Evolutionary conservation across 2,329 filamentous ascomycete species (phyloP).

Genomic region (Sphaerulina populicola): DNA sequence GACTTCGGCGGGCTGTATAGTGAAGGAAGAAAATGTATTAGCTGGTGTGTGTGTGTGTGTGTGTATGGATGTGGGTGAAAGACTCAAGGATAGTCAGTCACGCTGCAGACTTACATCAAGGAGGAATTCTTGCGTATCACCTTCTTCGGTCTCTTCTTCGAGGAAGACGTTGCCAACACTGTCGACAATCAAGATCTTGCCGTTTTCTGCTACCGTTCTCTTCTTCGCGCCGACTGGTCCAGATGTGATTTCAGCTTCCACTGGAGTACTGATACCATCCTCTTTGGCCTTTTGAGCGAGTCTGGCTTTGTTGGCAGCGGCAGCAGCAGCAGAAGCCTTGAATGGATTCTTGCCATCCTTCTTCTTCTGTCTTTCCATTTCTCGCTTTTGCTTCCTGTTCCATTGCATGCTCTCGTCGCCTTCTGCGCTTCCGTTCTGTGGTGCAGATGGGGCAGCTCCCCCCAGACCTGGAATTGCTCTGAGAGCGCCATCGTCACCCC

Average conservation of each 20-base stretch:
- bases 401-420: constrained; percentile 47
- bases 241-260: constrained; percentile 43
- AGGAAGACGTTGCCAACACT: constrained; percentile 85
- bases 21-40: constrained; percentile 3
- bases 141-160: constrained; percentile 85
- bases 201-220: constrained; percentile 85
- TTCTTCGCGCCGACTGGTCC: constrained; percentile 71
- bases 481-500: constrained; percentile 70
- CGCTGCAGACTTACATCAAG: constrained; percentile 62
- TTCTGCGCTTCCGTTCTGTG: constrained; percentile 34
- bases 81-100: not conserved
- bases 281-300: constrained; percentile 44
- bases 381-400: constrained; percentile 78
- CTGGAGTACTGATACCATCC: constrained; percentile 47
- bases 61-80: too few relatives aligned
- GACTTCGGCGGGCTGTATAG: constrained; percentile 64
- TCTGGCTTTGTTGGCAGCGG: constrained; percentile 43
- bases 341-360: constrained; percentile 51
- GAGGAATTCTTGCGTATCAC: constrained; percentile 70
- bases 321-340: constrained; percentile 8
- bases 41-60: too few relatives aligned
- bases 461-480: constrained; percentile 60
- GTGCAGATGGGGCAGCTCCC: constrained; percentile 31
- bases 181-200: constrained; percentile 89
- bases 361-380: constrained; percentile 77